These are phyloP conservation scores for Rhodotorula sp. DNA, from an alignment of 1,284 basidiomycete genomes.

Conservation along the genomic window DNA sequence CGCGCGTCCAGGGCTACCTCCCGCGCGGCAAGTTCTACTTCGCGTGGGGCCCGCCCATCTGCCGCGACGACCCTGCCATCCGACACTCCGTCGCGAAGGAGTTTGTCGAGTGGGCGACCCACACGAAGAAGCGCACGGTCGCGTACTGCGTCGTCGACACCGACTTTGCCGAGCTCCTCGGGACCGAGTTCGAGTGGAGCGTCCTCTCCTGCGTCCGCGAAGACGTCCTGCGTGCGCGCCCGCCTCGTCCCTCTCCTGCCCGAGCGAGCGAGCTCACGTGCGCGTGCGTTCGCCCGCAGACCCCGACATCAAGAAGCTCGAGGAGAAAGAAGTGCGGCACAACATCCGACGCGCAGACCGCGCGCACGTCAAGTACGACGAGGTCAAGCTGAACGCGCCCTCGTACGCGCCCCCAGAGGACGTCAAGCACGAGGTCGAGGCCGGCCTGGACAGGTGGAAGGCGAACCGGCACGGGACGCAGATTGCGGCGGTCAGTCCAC, in stretches of 20 bases:
- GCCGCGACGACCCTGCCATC: slow-evolving; percentile 11
- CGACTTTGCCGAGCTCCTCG: slow-evolving; percentile 27
- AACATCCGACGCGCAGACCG: slow-evolving; percentile 25
- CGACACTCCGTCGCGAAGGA: slow-evolving; percentile 22
- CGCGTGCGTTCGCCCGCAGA: slow-evolving; percentile 5
- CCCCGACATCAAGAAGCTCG: slow-evolving; percentile 35
- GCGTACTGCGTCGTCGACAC: slow-evolving; percentile 30
- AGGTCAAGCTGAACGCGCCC: slow-evolving; percentile 28
- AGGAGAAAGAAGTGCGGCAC: slow-evolving; percentile 32
- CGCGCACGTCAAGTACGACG: slow-evolving; percentile 26
- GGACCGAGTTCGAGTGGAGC: slow-evolving; percentile 26
- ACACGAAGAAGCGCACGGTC: slow-evolving; percentile 24
- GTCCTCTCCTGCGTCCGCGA: slow-evolving; percentile 32
- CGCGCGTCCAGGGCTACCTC: slow-evolving; percentile 36
- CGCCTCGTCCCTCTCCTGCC: too few species aligned
- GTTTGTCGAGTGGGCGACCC: slow-evolving; percentile 21
- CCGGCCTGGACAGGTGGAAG: slow-evolving; percentile 29
- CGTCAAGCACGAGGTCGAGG: slow-evolving; percentile 23
- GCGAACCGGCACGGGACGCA: slow-evolving; percentile 24
- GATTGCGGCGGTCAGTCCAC: slow-evolving; percentile 31
- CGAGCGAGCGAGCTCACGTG: neutral
- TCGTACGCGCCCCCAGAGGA: slow-evolving; percentile 10
- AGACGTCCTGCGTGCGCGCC: slow-evolving; percentile 22
- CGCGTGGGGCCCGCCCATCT: slow-evolving; percentile 38
- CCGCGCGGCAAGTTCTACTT: slow-evolving; percentile 22